A percentile compares a stretch with the other conserved stretches of the same genome.
These are phyloP conservation scores for Wilcoxina mikolae DNA, from an alignment of 495 filamentous ascomycete species.

Conservation along the genomic window DNA sequence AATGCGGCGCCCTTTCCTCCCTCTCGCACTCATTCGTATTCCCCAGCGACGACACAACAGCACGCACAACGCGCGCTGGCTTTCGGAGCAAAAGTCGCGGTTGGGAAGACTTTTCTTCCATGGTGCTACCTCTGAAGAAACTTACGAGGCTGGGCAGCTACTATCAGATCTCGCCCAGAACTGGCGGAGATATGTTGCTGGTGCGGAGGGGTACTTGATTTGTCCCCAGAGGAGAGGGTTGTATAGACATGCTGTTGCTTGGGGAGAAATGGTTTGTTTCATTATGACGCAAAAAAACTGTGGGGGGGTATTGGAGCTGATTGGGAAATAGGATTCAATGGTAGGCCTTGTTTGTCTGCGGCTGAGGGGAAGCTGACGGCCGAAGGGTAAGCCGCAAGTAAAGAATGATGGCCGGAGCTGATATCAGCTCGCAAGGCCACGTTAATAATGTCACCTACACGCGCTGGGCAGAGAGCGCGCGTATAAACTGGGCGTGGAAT, in stretches of 20 bases:
- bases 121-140: slow-evolving; percentile 49
- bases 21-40: neutral
- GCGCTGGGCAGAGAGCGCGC: slow-evolving; percentile 70
- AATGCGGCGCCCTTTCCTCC: neutral
- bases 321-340: slow-evolving; percentile 40
- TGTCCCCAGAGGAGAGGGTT: slow-evolving; percentile 49
- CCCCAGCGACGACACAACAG: neutral
- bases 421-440: slow-evolving; percentile 42
- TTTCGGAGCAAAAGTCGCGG: slow-evolving; percentile 54
- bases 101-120: slow-evolving; percentile 77
- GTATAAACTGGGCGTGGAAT: slow-evolving; percentile 70
- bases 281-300: slow-evolving; percentile 1
- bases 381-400: neutral
- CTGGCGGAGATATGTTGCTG: slow-evolving; percentile 65
- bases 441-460: slow-evolving; percentile 81
- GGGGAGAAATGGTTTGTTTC: slow-evolving; percentile 74
- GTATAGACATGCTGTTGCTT: slow-evolving; percentile 58
- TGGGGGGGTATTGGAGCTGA: neutral
- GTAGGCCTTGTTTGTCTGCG: slow-evolving; percentile 11
- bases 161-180: slow-evolving; percentile 48
- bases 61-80: slow-evolving; percentile 44
- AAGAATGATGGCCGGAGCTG: neutral
- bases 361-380: neutral
- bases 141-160: slow-evolving; percentile 45
- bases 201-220: slow-evolving; percentile 69